Evolutionary conservation across 2,329 filamentous ascomycete genomes (phyloP).

Genomic region (Chrysoporthe deuterocubensis): DNA sequence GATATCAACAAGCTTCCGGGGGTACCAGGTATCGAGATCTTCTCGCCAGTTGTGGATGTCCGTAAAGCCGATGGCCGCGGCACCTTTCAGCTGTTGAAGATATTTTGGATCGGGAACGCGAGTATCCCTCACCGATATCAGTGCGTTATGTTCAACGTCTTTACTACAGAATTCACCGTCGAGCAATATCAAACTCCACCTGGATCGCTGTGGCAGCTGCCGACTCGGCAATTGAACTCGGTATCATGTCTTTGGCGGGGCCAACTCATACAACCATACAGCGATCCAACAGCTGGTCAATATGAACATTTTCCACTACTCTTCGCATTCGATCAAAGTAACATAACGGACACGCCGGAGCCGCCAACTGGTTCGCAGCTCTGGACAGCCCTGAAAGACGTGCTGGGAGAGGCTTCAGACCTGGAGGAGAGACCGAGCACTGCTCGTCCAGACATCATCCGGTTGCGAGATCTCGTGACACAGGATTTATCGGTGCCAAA

Average conservation of each 20-base stretch:
- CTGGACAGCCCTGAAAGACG: too few species aligned
- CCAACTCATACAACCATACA: constrained; percentile 1
- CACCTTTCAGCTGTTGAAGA: constrained; percentile 10
- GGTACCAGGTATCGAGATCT: too few species aligned
- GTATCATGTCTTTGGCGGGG: constrained; percentile 3
- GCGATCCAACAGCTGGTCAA: neutral
- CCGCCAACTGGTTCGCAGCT: neutral
- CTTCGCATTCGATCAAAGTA: neutral
- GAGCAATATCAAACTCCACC: neutral
- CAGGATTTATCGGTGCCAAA: neutral
- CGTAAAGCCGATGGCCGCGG: constrained; percentile 13
- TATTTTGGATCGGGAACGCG: neutral
- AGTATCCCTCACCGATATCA: neutral
- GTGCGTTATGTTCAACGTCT: constrained; percentile 16
- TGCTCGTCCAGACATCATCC: neutral
- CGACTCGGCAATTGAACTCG: neutral
- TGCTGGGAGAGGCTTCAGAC: neutral
- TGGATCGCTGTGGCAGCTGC: too few species aligned
- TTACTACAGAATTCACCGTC: neutral
- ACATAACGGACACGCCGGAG: neutral
- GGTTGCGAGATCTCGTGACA: neutral
- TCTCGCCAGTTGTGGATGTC: neutral
- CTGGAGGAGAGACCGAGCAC: too few species aligned
- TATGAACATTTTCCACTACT: neutral
- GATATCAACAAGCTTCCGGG: neutral